Conservation (phyloP, 1,139 yeast species). For the Protomyces lactucae-debilis region DNA sequence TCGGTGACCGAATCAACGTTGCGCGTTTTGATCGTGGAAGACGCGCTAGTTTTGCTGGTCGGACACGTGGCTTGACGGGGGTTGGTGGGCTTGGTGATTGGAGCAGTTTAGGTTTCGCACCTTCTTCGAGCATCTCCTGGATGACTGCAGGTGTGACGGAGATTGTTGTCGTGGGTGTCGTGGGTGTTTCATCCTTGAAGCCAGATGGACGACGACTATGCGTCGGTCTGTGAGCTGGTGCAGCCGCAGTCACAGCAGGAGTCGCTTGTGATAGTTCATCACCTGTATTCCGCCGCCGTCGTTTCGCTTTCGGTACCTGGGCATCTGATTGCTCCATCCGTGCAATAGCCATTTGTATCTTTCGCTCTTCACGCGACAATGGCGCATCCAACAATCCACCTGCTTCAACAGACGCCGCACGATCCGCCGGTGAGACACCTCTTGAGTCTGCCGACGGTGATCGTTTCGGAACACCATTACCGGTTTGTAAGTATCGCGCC, state of each 20-base stretch:
- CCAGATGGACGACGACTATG: not conserved
- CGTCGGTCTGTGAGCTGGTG: not conserved
- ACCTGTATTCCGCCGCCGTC: conserved; percentile 21
- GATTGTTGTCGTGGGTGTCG: not conserved
- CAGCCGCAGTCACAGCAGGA: not conserved
- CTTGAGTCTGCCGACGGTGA: not conserved
- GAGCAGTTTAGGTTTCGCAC: not conserved
- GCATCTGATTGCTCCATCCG: conserved; percentile 25
- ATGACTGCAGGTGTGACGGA: not conserved
- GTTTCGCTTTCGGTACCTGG: conserved; percentile 5
- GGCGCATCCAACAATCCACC: conserved; percentile 1
- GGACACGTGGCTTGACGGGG: not conserved
- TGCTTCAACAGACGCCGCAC: not conserved
- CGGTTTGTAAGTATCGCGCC: not conserved
- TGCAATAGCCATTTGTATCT: conserved; percentile 25
- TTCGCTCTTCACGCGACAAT: conserved; percentile 22
- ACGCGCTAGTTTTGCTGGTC: not conserved
- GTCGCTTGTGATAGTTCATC: not conserved
- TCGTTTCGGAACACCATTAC: not conserved
- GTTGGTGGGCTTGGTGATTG: not conserved
- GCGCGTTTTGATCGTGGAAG: not conserved
- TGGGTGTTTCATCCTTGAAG: not conserved
- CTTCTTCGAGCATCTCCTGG: not conserved
- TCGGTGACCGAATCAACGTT: conserved; percentile 2
- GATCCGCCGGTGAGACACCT: not conserved